Evolutionary conservation across 257 asterid species (phyloP), one percentile per base, ranked within the genome.

Genomic region (Fraxinus americana): DNA sequence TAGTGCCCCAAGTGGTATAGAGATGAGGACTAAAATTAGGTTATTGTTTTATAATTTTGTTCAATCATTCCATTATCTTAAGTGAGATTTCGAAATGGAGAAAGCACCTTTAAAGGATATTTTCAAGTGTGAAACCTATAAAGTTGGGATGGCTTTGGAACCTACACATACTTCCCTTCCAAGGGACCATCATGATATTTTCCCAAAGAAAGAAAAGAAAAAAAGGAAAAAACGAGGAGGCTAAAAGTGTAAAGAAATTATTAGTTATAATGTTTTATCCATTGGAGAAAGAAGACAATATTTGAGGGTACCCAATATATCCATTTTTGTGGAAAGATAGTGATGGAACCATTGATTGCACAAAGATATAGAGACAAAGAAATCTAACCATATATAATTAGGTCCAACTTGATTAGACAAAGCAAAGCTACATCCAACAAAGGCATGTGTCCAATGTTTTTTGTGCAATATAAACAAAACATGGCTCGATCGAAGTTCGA

Each of bases 311-410:
- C 54, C n/a, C 54, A 48, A 13, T 13, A 13, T 14, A 48, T 13
- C 54, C 54, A 48, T 16, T 52, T 38, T 12, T 69, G 54, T 39
- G 19, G 3, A 21, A 72, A 30, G n/a, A 61, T 21, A 76, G 81
- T 81, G 81, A 81, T 39, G 73, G 72, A 66, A 68, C 75, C 69
- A 67, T 50, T 77, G 27, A 77, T 77, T 69, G 21, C 81, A 48
- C 75, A 72, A 41, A 75, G 57, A 71, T 73, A 71, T 72, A 72
- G 36, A 72, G 75, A 82, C 85, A 82, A 59, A 67, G 77, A 77
- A 78, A 82, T 82, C 82, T 67, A 5, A 52, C 25, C 25, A 16
- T 21, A 38, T 29, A 72, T 54, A 67, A 81, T 71, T 78, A 67
- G 43, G 34, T 63, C 57, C 39, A 38, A 39, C 4, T 35, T 35